Percentiles rank a stretch among this genome's conserved stretches.
Evolutionary conservation across 1,284 basidiomycete species (phyloP).

Genomic region (Microbotryum violaceum): DNA sequence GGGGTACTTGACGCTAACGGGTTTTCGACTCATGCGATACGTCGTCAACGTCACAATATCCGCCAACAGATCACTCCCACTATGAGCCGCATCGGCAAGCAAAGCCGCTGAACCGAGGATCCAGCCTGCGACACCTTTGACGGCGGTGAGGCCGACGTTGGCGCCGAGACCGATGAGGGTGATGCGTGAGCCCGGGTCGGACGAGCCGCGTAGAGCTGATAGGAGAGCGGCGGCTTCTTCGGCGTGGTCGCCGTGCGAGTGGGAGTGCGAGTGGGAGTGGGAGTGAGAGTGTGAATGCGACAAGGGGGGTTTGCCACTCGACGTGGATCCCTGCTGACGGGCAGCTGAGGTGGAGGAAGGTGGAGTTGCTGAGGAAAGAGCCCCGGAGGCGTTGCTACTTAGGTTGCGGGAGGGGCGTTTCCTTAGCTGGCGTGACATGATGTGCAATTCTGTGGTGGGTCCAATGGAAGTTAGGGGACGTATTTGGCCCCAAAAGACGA

Average conservation of each 20-base stretch:
- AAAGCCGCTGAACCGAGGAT: conserved; percentile 56
- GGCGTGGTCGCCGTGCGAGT: conserved; percentile 36
- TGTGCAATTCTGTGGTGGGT: no score
- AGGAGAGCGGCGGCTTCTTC: conserved; percentile 41
- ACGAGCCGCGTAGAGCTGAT: conserved; percentile 34
- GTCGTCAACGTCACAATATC: conserved; percentile 90
- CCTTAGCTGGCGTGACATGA: no score
- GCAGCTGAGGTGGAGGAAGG: no score
- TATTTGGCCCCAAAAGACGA: no score
- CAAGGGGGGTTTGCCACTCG: not conserved
- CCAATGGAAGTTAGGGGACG: no score
- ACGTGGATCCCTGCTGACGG: no score
- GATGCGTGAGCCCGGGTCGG: conserved; percentile 41
- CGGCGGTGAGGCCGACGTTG: conserved; percentile 71
- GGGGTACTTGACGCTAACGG: conserved; percentile 68
- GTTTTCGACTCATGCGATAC: conserved; percentile 76
- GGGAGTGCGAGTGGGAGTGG: conserved; percentile 32
- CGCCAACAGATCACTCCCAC: conserved; percentile 77
- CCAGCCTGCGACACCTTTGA: conserved; percentile 57
- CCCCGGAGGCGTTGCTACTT: no score
- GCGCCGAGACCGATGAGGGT: conserved; percentile 60
- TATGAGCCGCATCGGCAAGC: conserved; percentile 91
- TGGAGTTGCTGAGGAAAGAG: no score
- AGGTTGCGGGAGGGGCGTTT: no score
- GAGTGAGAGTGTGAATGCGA: conserved; percentile 28